Conservation (phyloP, 2,329 filamentous ascomycete species). For the Aspergillus latus region DNA sequence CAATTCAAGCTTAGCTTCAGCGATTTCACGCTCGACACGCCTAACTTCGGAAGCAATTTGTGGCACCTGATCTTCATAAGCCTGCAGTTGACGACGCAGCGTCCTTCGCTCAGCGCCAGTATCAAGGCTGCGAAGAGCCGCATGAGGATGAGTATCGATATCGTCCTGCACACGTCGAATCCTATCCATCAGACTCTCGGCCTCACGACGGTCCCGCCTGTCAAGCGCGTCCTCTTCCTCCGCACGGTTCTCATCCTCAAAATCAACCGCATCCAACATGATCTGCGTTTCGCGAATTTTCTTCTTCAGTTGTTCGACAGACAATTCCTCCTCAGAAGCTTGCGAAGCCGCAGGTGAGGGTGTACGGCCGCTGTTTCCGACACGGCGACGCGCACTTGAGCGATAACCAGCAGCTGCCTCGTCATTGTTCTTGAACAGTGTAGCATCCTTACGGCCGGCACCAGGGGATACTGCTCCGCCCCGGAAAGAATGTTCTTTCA, state of each 20-base stretch:
- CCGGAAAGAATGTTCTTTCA: conserved; percentile 92
- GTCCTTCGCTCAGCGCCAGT: conserved; percentile 84
- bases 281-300: conserved; percentile 93
- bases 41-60: conserved; percentile 90
- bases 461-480: conserved; percentile 58
- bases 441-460: conserved; percentile 81
- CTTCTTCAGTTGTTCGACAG: conserved; percentile 84
- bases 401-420: conserved; percentile 81
- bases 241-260: conserved; percentile 82
- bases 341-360: conserved; percentile 76
- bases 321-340: conserved; percentile 72
- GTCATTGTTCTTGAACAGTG: conserved; percentile 94
- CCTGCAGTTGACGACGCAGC: conserved; percentile 85
- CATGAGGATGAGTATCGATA: conserved; percentile 86
- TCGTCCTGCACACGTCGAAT: conserved; percentile 91
- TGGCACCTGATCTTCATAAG: conserved; percentile 83
- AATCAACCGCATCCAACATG: conserved; percentile 92
- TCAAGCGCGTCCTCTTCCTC: conserved; percentile 94
- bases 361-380: conserved; percentile 68
- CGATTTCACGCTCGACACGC: conserved; percentile 85
- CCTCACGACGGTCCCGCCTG: conserved; percentile 83
- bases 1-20: conserved; percentile 85
- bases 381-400: conserved; percentile 85
- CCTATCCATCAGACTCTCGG: conserved; percentile 89
- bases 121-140: conserved; percentile 67